Evolutionary conservation across 2,329 filamentous ascomycete genomes (phyloP), one percentile per base, ranked within the genome.

Genomic region (Paecilomyces sp.): DNA sequence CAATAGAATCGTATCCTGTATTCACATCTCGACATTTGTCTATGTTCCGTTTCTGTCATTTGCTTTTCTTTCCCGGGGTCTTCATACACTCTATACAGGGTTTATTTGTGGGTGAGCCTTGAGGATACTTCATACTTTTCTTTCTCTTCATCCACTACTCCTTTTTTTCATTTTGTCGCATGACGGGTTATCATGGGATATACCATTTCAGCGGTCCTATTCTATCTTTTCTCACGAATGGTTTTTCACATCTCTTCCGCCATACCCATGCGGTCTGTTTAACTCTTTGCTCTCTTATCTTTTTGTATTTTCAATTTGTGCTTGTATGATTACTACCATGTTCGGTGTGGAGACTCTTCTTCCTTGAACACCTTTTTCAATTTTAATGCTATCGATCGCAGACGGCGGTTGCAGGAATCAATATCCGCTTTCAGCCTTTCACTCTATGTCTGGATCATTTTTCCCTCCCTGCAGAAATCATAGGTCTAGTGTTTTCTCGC

Each of bases 41-140:
- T 47, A 47, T 67, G 60, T 28, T 54, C 61, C 54, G 30, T 33
- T n/a, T 57, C 28, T 28, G 47, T 31, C n/a, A 8, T 28, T 47
- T 24, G 8, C 34, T 28, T 47, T 50, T 25, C 25, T 57, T 31
- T 7, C 34, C 8, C 8, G 28, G 11, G 51, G 24, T 57, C 11
- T 47, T 41, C 31, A 25, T 36, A 36, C 34, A 25, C 31, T 56
- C 55, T 57, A 12, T 41, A 33, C 25, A 36, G 31, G 31, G n/a
- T 57, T 57, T 47, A n/a, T 25, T 36, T 25, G 15, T 41, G 24
- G 30, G 41, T 47, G 41, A 47, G 18, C 41, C 41, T 47, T 47
- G 41, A 6, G 41, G n/a, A 47, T 47, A 13, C 47, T 57, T 41
- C 47, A 34, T 57, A 24, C 6, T 34, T 57, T 28, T 30, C 30